These are phyloP conservation scores for Domatiomyces globalis DNA, from an alignment of 2,329 filamentous ascomycete genomes.

Conservation along the genomic window DNA sequence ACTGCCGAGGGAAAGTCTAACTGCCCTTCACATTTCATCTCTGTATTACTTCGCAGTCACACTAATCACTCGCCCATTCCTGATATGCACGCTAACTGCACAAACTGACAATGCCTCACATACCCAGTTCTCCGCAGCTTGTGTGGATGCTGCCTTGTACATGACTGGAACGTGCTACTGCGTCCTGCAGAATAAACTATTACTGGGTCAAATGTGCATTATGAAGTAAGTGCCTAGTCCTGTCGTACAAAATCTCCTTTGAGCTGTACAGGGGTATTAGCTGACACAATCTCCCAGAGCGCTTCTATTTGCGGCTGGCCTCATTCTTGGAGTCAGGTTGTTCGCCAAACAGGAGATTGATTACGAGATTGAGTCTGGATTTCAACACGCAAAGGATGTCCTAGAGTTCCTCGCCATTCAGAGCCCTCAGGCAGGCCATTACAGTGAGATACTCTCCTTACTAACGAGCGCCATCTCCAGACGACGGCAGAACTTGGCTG, in stretches of 20 bases:
- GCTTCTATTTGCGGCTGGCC: slow-evolving; percentile 42
- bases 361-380: slow-evolving; percentile 35
- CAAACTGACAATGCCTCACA: slow-evolving; percentile 5
- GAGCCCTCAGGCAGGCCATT: slow-evolving; percentile 44
- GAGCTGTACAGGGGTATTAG: background rate
- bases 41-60: slow-evolving; percentile 47
- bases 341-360: slow-evolving; percentile 37
- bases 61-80: slow-evolving; percentile 41
- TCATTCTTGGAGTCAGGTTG: slow-evolving; percentile 43
- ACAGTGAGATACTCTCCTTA: slow-evolving; percentile 40
- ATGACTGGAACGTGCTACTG: slow-evolving; percentile 42
- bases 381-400: slow-evolving; percentile 37
- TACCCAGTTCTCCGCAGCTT: slow-evolving; percentile 35
- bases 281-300: slow-evolving; percentile 25
- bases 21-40: slow-evolving; percentile 39
- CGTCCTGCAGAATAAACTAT: slow-evolving; percentile 30
- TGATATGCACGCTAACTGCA: slow-evolving; percentile 36
- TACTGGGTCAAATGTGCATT: slow-evolving; percentile 45
- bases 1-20: background rate
- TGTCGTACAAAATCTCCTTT: background rate
- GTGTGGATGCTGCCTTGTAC: slow-evolving; percentile 42
- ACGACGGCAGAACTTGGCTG: slow-evolving; percentile 25
- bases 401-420: slow-evolving; percentile 35
- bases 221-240: slow-evolving; percentile 35
- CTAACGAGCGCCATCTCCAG: slow-evolving; percentile 34